Evolutionary conservation across 768 basidiomycete species (phyloP), one percentile per base, ranked within the genome.

Genomic region (Leccinum broughii): DNA sequence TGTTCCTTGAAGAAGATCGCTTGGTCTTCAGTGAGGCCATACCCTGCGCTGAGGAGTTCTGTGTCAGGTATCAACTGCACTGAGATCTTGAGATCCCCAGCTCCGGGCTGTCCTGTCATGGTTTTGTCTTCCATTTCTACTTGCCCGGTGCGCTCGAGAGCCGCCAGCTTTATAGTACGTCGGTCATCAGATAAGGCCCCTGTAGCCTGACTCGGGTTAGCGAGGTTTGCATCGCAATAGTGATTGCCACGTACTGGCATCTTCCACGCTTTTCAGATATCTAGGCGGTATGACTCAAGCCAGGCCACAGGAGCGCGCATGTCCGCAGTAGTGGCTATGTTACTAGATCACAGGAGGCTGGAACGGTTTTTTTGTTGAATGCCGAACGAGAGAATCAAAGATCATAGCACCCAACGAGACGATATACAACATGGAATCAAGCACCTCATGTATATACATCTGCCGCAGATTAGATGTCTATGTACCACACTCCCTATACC

Each of bases 1-100:
- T 70, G 58, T 6, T 22, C 28, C 56, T 71, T 74, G 58, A 77
- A 66, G 50, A 77, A 75, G 17, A 22, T 32, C 0, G 66, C 53
- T 55, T 70, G 62, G n/a, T 64, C 63, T n/a, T 56, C 54, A 50
- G 68, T 51, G 24, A 68, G 55, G 4, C 1, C 9, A 37, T 59
- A 64, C 2, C 17, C 28, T 44, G 30, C 35, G 1, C 7, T 34
- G 17, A 63, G 41, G 2, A 53, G 52, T 53, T 57, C 50, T 9
- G 9, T 15, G 26, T 56, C 55, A 3, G 53, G 41, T 11, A 28
- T 51, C 22, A 32, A 13, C 26, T 8, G 26, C 2, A 22, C 54
- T 7, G 53, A 10, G 35, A 65, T 1, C 9, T 62, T 62, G 4
- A 59, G 4, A 22, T 67, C 66, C 22, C 64, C 64, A 48, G 57